Percentiles rank a stretch among this genome's conserved stretches.
phyloP scores from a whole-genome alignment of 352 stramenopile genomes.

The Pythium biforme region DNA sequence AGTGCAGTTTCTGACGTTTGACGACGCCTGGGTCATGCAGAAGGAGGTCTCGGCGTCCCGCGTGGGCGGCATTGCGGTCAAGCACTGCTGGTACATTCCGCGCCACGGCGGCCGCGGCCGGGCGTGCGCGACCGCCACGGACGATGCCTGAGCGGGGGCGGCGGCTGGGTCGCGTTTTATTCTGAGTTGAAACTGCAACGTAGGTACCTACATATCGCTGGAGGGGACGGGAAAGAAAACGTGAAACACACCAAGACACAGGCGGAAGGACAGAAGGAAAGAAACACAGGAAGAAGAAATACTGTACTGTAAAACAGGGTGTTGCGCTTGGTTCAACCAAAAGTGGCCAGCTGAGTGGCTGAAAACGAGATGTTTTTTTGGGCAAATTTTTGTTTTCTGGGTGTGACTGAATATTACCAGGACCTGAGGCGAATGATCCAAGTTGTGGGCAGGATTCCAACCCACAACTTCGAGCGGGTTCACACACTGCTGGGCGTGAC shows the following conservation, averaged over 20 bases:
- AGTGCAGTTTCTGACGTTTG: slow-evolving; percentile 68
- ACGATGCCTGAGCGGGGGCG: slow-evolving; percentile 7
- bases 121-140: slow-evolving; percentile 8
- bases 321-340: background rate
- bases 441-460: no score
- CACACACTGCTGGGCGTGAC: background rate
- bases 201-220: slow-evolving; percentile 9
- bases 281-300: slow-evolving; percentile 18
- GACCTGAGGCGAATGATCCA: no score
- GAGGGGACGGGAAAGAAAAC: background rate
- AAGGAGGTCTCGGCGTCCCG: slow-evolving; percentile 49
- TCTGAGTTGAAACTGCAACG: slow-evolving; percentile 20
- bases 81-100: slow-evolving; percentile 80
- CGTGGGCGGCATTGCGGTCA: slow-evolving; percentile 50
- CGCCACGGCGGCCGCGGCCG: slow-evolving; percentile 35
- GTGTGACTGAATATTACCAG: no score
- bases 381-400: no score
- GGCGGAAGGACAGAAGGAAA: slow-evolving; percentile 3
- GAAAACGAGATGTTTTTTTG: no score
- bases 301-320: no score
- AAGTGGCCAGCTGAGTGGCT: no score
- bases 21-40: slow-evolving; percentile 59
- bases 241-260: background rate
- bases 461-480: no score
- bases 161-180: no score